Percentiles rank a stretch among this genome's conserved stretches.
Conservation (phyloP, 2,329 filamentous ascomycete genomes). For the Nigrospora oryzae region DNA sequence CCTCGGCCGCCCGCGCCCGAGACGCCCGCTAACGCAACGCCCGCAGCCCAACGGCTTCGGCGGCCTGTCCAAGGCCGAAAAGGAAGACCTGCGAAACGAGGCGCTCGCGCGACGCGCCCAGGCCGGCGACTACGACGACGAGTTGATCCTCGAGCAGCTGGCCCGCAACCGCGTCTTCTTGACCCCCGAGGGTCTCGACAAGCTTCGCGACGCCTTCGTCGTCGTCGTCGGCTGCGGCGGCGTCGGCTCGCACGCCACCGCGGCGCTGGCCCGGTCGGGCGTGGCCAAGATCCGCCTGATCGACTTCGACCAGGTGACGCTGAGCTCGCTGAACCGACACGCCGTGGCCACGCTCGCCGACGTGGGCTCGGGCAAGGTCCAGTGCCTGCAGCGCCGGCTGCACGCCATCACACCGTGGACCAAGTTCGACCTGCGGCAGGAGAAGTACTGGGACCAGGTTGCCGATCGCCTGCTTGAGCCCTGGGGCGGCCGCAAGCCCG, state of each 20-base stretch:
- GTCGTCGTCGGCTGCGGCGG: conserved; percentile 90
- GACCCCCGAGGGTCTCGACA: conserved; percentile 68
- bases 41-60: conserved; percentile 53
- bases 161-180: conserved; percentile 38
- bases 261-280: conserved; percentile 80
- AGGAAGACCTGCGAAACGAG: conserved; percentile 53
- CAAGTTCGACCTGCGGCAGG: conserved; percentile 75
- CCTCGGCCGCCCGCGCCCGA: background rate
- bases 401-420: conserved; percentile 89
- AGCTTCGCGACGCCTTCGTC: conserved; percentile 74
- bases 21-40: background rate
- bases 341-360: conserved; percentile 90
- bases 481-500: conserved; percentile 61
- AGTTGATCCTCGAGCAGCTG: conserved; percentile 88
- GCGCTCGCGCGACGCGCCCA: conserved; percentile 51
- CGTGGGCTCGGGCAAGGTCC: conserved; percentile 87
- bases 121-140: conserved; percentile 58
- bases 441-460: conserved; percentile 66
- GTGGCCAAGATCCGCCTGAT: conserved; percentile 82
- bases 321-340: conserved; percentile 92
- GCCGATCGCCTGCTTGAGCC: conserved; percentile 60
- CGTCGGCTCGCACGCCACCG: conserved; percentile 85
- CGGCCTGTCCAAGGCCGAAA: conserved; percentile 42
- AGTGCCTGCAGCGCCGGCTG: conserved; percentile 69
- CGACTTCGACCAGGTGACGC: conserved; percentile 95